Conservation (phyloP, 1,284 basidiomycete species). For the Inonotus hispidus region DNA sequence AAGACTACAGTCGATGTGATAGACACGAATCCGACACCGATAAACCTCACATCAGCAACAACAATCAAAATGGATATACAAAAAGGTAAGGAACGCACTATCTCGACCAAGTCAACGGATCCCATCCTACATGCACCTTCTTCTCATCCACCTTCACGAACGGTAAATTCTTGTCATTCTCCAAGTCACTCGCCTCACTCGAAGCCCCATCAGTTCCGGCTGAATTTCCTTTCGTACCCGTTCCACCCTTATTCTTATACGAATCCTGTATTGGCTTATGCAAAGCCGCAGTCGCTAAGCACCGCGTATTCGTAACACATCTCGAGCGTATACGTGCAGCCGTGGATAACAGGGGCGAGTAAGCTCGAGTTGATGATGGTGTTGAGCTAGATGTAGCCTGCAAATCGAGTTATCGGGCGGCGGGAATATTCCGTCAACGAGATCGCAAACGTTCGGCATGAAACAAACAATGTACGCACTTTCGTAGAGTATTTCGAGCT, state of each 20-base stretch:
- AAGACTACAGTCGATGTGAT: conserved; percentile 43
- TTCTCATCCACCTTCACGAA: conserved; percentile 49
- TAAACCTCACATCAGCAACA: background rate
- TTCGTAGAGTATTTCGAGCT: background rate
- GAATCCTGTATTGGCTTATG: background rate
- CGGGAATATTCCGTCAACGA: too few species aligned
- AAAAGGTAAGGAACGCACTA: conserved; percentile 46
- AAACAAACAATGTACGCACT: background rate
- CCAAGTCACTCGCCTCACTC: background rate
- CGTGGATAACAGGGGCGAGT: background rate
- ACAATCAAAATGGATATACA: background rate
- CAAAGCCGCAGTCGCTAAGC: background rate
- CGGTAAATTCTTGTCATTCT: conserved; percentile 37
- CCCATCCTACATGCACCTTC: conserved; percentile 65
- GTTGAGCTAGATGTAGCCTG: background rate
- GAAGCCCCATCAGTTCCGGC: background rate
- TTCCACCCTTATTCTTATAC: too few species aligned
- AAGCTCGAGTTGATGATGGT: background rate
- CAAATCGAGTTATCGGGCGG: too few species aligned
- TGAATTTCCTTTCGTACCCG: background rate
- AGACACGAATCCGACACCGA: background rate
- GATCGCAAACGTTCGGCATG: background rate
- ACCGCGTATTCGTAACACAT: background rate
- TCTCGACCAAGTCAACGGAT: conserved; percentile 57
- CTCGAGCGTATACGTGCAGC: background rate